These are phyloP conservation scores for Metarhizium humberi DNA, from an alignment of 2,329 filamentous ascomycete genomes.

Conservation along the genomic window DNA sequence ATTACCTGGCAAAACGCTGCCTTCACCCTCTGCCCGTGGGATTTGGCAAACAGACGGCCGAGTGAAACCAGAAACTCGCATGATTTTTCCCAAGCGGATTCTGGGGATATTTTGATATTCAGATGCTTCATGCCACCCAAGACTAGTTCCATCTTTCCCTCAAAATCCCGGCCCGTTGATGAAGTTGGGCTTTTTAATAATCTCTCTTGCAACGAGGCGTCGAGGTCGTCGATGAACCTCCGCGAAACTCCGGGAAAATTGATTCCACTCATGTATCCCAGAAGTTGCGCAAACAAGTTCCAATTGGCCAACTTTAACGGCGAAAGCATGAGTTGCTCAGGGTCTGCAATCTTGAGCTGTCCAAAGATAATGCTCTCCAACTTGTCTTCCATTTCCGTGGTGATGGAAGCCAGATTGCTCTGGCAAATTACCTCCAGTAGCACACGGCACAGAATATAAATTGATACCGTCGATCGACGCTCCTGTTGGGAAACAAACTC, in stretches of 20 bases:
- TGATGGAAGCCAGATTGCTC: slow-evolving; percentile 74
- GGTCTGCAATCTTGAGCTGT: slow-evolving; percentile 84
- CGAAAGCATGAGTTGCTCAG: slow-evolving; percentile 68
- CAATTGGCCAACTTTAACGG: slow-evolving; percentile 87
- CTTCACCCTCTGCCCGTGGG: slow-evolving; percentile 84
- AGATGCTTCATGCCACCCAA: slow-evolving; percentile 88
- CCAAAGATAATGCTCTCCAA: slow-evolving; percentile 93
- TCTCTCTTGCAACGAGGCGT: slow-evolving; percentile 67
- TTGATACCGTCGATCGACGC: slow-evolving; percentile 84
- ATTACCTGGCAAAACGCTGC: slow-evolving; percentile 90
- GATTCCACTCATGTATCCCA: slow-evolving; percentile 93
- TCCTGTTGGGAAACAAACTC: slow-evolving; percentile 73
- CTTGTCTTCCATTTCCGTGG: slow-evolving; percentile 84
- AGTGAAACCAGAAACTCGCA: slow-evolving; percentile 82
- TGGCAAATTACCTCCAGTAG: slow-evolving; percentile 90
- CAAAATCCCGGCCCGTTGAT: slow-evolving; percentile 52
- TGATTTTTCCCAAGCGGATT: slow-evolving; percentile 71
- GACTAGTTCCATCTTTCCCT: slow-evolving; percentile 78
- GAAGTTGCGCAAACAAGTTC: slow-evolving; percentile 83
- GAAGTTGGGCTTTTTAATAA: slow-evolving; percentile 56
- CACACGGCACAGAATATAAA: slow-evolving; percentile 90
- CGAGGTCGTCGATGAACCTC: slow-evolving; percentile 74
- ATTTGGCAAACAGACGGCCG: slow-evolving; percentile 71
- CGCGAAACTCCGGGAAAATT: slow-evolving; percentile 79
- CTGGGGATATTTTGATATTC: slow-evolving; percentile 62